Evolutionary conservation across 1,139 yeast species (phyloP), one percentile per base, ranked within the genome.

Genomic region (Debaryomyces subglobosus): DNA sequence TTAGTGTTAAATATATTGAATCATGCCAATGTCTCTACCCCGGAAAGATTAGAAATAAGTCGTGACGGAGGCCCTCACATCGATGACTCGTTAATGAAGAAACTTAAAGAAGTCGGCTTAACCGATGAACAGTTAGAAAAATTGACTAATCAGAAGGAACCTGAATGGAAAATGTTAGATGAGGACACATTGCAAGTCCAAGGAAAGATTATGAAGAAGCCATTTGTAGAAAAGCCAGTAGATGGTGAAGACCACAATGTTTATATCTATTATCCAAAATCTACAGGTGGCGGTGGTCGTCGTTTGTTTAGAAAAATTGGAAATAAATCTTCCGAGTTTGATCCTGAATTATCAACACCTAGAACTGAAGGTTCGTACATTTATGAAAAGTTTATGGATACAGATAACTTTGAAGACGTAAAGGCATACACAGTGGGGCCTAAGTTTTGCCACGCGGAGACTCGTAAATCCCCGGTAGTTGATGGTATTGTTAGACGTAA

Each of bases 241-340:
- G 97, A 95, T 68, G 99, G 99, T 42, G 99, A 95, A 69, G 97
- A 95, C 67, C 99, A 95, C 69, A 95, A 95, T 64, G 94, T 95
- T 40, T 90, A 87, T 65, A 94, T 95, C 42, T 95, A 95, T 68
- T 94, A 94, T 65, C 88, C 95, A 36, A 81, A 82, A 49, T 81
- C 86, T 49, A 86, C 89, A 47, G 99, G 99, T 45, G 99, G 99
- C 47, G 99, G 99, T 55, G 99, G 99, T 20, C 79, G 99, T 55
- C 77, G 96, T 48, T 72, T 95, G 51, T 95, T 95, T 72, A 81
- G 99, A 56, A 95, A 95, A 64, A 96, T 95, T 50, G 99, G 99
- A 49, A 95, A 95, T 72, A 95, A 95, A 68, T 89, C 96, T 0
- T 90, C 97, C 13, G 99, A 95, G 63, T 95, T 89, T 67, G 99